phyloP scores from a whole-genome alignment of 805 yeast genomes.

The Pichia thaimueangensis region DNA sequence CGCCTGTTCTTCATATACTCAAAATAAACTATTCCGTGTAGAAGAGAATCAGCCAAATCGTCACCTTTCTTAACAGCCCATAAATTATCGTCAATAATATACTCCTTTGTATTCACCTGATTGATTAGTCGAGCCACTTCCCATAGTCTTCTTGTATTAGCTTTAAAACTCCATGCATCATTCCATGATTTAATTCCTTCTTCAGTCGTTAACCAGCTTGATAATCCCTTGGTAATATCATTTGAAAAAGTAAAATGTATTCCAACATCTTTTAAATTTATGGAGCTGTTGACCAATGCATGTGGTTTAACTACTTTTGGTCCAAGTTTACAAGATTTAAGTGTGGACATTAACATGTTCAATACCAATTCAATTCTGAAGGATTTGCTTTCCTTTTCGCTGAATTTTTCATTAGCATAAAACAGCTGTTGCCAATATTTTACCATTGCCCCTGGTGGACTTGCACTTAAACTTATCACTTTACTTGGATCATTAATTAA shows the following conservation, averaged over 20 bases:
- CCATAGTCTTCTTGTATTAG: conserved; percentile 22
- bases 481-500: neutral
- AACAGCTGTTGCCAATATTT: conserved; percentile 23
- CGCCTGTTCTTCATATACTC: conserved; percentile 32
- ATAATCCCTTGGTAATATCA: neutral
- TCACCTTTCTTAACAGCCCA: conserved; percentile 42
- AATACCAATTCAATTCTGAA: conserved; percentile 10
- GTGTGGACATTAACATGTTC: conserved; percentile 3
- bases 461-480: neutral
- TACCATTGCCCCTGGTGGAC: conserved; percentile 23
- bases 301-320: neutral
- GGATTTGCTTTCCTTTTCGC: conserved; percentile 5
- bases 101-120: conserved; percentile 10
- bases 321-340: neutral
- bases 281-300: neutral
- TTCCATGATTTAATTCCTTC: conserved; percentile 6
- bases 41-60: conserved; percentile 59
- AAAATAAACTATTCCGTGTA: conserved; percentile 51
- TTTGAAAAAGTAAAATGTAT: neutral
- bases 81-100: conserved; percentile 10
- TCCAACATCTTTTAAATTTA: neutral
- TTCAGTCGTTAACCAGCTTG: neutral
- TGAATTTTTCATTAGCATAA: neutral
- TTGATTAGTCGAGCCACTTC: conserved; percentile 24
- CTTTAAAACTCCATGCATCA: conserved; percentile 11